Evolutionary conservation across 352 stramenopile species (phyloP), one percentile per base, ranked within the genome.

Genomic region (Globisporangium sylvaticum): DNA sequence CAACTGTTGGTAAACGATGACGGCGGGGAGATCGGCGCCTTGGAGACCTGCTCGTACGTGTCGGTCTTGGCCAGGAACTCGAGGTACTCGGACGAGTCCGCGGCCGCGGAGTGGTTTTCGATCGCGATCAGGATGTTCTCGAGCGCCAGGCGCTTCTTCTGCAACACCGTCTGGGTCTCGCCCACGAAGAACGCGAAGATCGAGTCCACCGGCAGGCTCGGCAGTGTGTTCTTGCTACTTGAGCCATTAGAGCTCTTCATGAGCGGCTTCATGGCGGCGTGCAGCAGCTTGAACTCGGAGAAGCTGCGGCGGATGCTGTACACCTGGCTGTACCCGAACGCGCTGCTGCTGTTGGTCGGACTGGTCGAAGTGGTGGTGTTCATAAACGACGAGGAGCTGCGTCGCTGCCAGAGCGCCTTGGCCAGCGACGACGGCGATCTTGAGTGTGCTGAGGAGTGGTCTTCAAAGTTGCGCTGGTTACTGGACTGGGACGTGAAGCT

Each of bases 291-390:
- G 67, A 92, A 90, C 61, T 92, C 84, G 60, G 72, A 70, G 37
- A 88, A 88, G 58, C 81, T 83, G 20, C 81, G 80, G n/a, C 80
- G 80, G 63, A 92, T 88, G 52, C 75, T 71, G 74, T 92, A 92
- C 24, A 68, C 48, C 20, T 81, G 69, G 10, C 59, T 55, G 9
- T 62, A 42, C 20, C 62, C 69, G 8, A 55, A 50, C 34, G 52
- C 58, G 62, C 22, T 62, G 14, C 32, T 24, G 22, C 53, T 58
- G 31, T 53, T 61, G 24, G n/a, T 53, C 14, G 68, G 62, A 37
- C 63, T 71, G 10, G n/a, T n/a, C n/a, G n/a, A n/a, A n/a, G 29
- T 50, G 42, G 42, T 6, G 18, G 0, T n/a, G 12, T 50, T 3
- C 32, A 63, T 27, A n/a, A 65, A 72, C 42, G 67, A 65, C 3